Evolutionary conservation across 495 filamentous ascomycete species (phyloP), one percentile per base, ranked within the genome.

Genomic region (Neurospora sp.): DNA sequence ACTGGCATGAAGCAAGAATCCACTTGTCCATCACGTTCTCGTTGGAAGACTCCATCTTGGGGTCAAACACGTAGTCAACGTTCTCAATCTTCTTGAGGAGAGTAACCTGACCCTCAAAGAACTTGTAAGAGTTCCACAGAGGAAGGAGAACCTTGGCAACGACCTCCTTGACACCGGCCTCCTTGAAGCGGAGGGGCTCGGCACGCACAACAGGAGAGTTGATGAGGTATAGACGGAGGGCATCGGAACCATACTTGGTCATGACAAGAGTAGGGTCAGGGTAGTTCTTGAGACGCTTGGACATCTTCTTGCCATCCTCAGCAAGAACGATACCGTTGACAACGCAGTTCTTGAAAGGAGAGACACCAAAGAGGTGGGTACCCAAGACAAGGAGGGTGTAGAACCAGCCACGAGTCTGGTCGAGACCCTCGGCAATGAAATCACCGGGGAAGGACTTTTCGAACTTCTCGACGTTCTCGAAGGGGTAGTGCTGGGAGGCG

Each of bases 261-360:
- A 99, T 97, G 76, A 99, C 88, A 23, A 94, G 79, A 41, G 83
- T 83, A 12, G 96, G 96, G 78, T 98, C 96, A 10, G 96, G 96
- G 80, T 98, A 99, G 82, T 99, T 99, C 85, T 98, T 96, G 46
- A 97, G 85, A 48, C 96, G 89, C 85, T 99, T 99, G 1, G 94
- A 98, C 96, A 99, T 99, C 85, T 99, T 99, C 86, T 97, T 98
- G 71, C 96, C 96, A 78, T 98, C 94, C 81, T 97, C 94, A 8
- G 81, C 96, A 39, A 99, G 86, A 1, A 99, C 96, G 72, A 99
- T 96, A 12, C 96, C 96, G 78, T 97, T 98, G 62, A 98, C 96
- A 14, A 98, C 92, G 78, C 94, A 97, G 80, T 98, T 98, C 84
- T 95, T 91, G 88, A 97, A 99, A 1, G 96, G 96, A 0, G 94